Percentiles rank a stretch among this genome's conserved stretches.
phyloP scores from a whole-genome alignment of 2,329 filamentous ascomycete species.

The Fusarium robinianum region DNA sequence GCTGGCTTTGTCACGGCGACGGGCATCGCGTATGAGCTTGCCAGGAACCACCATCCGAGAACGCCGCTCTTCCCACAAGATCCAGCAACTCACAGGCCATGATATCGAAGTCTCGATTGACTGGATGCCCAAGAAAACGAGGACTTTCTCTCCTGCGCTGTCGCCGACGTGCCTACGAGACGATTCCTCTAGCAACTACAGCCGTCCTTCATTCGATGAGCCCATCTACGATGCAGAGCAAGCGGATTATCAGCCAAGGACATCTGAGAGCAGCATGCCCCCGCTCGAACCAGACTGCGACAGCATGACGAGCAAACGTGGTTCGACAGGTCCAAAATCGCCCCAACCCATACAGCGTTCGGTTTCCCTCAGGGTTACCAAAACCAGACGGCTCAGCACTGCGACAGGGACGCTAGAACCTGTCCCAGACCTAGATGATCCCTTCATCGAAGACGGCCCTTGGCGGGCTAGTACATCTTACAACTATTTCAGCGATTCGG shows the following conservation, averaged over 20 bases:
- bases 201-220: conserved; percentile 27
- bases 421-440: conserved; percentile 10
- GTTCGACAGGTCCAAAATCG: conserved; percentile 27
- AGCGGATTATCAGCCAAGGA: conserved; percentile 21
- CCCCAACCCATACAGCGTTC: conserved; percentile 19
- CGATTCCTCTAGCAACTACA: conserved; percentile 33
- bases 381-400: conserved; percentile 22
- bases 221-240: conserved; percentile 28
- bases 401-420: conserved; percentile 12
- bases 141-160: conserved; percentile 23
- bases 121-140: conserved; percentile 13
- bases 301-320: conserved; percentile 30
- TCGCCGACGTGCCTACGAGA: conserved; percentile 26
- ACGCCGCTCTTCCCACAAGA: conserved; percentile 44
- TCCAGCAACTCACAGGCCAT: conserved; percentile 49
- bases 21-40: conserved; percentile 27
- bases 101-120: conserved; percentile 40
- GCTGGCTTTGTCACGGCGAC: conserved; percentile 20
- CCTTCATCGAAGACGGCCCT: conserved; percentile 18
- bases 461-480: conserved; percentile 26
- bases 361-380: conserved; percentile 20
- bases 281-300: conserved; percentile 35
- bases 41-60: conserved; percentile 24
- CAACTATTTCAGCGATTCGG: conserved; percentile 39
- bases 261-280: conserved; percentile 28